Conservation (phyloP, 2,329 filamentous ascomycete species). For the Pyrenophora graminea region DNA sequence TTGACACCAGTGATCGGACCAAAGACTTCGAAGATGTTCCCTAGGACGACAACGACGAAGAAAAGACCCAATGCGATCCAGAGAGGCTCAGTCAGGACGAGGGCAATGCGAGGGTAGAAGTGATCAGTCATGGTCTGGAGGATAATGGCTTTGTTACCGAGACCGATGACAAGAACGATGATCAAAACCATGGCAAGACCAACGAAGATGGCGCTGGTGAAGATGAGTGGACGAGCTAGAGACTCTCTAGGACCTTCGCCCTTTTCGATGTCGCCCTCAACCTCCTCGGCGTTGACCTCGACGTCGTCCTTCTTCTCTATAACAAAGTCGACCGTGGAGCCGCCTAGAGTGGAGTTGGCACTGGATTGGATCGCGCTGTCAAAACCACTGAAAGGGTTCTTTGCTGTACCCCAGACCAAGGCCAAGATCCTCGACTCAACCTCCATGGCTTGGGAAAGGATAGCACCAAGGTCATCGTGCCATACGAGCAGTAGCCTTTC, state of each 20-base stretch:
- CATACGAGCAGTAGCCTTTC: conserved; percentile 75
- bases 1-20: conserved; percentile 74
- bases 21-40: conserved; percentile 60
- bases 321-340: conserved; percentile 22
- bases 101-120: conserved; percentile 58
- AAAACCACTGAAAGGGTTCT: conserved; percentile 51
- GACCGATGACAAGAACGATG: conserved; percentile 57
- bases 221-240: conserved; percentile 51
- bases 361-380: conserved; percentile 38
- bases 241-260: conserved; percentile 45
- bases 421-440: conserved; percentile 79
- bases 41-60: conserved; percentile 20
- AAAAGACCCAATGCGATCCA: conserved; percentile 59
- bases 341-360: conserved; percentile 34
- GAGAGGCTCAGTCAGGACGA: conserved; percentile 53
- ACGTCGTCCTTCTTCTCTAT: conserved; percentile 14
- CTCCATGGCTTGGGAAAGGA: conserved; percentile 68
- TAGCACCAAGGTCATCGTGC: conserved; percentile 76
- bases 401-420: conserved; percentile 61
- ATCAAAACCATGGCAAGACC: conserved; percentile 58
- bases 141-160: conserved; percentile 60
- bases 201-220: conserved; percentile 60
- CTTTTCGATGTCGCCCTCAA: conserved; percentile 34
- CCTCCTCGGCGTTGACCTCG: conserved; percentile 21
- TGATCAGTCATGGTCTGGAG: conserved; percentile 59